Base-by-base conservation (phyloP, 75 land plant species). In the Cunninghamia lanceolata region DNA sequence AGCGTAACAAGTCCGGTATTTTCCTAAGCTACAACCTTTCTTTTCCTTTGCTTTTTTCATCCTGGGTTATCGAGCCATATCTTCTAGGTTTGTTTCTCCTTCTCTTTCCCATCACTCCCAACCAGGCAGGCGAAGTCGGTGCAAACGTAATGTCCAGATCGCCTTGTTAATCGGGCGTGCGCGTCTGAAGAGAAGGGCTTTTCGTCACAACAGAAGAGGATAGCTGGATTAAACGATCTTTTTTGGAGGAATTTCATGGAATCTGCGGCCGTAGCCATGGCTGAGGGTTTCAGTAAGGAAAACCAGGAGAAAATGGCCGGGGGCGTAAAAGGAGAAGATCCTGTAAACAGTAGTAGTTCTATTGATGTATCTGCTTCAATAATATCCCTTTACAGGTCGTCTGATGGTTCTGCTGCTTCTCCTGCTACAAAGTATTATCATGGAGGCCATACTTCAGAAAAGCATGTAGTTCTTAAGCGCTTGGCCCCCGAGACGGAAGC, bases 1-100 rank as follows among this genome's bases (percentile, higher is more conserved):
- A 43, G 82, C 47, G 82, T 43, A 79, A 39, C 28, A 79, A 42
- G n/a, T 79, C 82, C 28, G 38, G 43, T 40, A 79, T 40, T 40
- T 42, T 79, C 82, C 2, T 28, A 9, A 25, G 43, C n/a, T 79
- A 28, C n/a, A n/a, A n/a, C 42, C 79, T 76, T 79, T 28, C 30
- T 43, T 42, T 40, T 19, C 19, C n/a, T 78, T 76, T 40, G 40
- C 38, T 39, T 8, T n/a, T 78, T 78, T 77, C 42, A 36, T 40
- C 42, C 42, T 42, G 46, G 82, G 46, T 79, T 79, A 43, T 79
- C 47, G 82, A 19, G 82, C 82, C 82, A 79, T 79, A 40, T 42
- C 82, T 42, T 79, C 42, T 79, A 19, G 21, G 46, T 42, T 43
- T 79, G 46, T 42, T 43, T 79, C 47, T 11, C 47, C 46, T 28